Conservation (phyloP, 495 filamentous ascomycete genomes). For the Rhypophila decipiens region DNA sequence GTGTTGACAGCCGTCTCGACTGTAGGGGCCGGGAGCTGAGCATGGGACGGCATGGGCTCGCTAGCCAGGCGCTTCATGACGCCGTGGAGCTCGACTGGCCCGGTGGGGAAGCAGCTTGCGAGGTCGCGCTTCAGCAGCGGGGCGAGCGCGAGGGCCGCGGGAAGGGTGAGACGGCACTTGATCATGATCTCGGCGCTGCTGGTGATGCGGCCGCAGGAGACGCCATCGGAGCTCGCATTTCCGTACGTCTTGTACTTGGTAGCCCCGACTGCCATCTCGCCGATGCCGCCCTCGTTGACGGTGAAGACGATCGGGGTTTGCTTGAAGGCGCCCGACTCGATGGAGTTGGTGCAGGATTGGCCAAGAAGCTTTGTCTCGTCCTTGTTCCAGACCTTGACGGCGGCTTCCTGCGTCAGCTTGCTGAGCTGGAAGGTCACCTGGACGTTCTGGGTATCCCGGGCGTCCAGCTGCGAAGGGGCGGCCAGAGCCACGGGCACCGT, state of each 20-base stretch:
- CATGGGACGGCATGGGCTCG: no score
- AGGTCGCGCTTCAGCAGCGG: neutral
- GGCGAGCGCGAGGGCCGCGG: neutral
- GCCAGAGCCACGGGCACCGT: neutral
- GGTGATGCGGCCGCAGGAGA: neutral
- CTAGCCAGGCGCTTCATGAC: neutral
- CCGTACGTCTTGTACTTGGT: neutral
- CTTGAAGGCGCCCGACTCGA: neutral
- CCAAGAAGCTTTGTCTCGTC: neutral
- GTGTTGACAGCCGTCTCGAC: neutral
- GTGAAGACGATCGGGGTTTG: neutral
- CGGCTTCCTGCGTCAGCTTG: conserved; percentile 2
- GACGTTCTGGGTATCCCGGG: neutral
- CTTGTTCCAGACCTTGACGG: conserved; percentile 2
- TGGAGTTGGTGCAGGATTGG: neutral
- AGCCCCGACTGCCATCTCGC: neutral
- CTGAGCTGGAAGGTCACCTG: neutral
- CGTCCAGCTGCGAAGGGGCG: neutral
- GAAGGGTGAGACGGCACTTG: neutral
- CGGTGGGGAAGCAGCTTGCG: neutral
- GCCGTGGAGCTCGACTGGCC: neutral
- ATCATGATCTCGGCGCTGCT: neutral
- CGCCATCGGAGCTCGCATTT: neutral
- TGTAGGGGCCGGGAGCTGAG: no score
- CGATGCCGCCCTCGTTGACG: neutral